phyloP scores from a whole-genome alignment of 768 basidiomycete genomes.

The Nidula microcarpa region DNA sequence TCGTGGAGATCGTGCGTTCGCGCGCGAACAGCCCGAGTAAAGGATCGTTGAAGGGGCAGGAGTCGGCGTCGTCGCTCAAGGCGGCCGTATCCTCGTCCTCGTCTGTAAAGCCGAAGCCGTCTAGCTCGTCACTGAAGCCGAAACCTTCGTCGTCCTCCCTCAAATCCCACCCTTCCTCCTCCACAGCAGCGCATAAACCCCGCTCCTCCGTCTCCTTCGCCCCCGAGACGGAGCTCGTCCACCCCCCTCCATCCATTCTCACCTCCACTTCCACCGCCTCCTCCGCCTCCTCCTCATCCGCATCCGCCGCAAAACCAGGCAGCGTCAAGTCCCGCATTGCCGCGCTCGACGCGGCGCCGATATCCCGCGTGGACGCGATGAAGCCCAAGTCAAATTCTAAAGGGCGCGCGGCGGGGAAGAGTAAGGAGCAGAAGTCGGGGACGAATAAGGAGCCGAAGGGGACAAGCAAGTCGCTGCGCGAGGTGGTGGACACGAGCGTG shows the following conservation, averaged over 20 bases:
- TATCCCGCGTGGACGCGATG: not conserved
- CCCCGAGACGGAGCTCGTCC: not conserved
- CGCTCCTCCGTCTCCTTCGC: too few species aligned
- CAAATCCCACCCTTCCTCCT: too few species aligned
- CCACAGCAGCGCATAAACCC: too few species aligned
- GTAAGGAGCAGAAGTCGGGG: not conserved
- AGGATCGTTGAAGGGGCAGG: not conserved
- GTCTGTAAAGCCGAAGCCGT: too few species aligned
- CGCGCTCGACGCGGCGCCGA: not conserved
- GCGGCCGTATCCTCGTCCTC: too few species aligned
- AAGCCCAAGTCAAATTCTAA: not conserved
- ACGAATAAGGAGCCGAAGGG: constrained; percentile 1
- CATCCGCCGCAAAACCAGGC: too few species aligned
- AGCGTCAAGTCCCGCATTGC: too few species aligned
- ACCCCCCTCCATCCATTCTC: not conserved
- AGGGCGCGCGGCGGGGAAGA: not conserved
- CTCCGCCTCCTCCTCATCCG: too few species aligned
- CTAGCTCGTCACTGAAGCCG: too few species aligned
- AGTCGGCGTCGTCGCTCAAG: too few species aligned
- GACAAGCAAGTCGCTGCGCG: constrained; percentile 15
- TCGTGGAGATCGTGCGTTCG: not conserved
- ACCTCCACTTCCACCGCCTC: not conserved
- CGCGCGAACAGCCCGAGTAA: not conserved
- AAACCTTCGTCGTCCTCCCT: too few species aligned
- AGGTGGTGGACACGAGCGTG: constrained; percentile 30